Conservation (phyloP, 192 early-diverging fungal genomes). For the Entomortierella chlamydospora region DNA sequence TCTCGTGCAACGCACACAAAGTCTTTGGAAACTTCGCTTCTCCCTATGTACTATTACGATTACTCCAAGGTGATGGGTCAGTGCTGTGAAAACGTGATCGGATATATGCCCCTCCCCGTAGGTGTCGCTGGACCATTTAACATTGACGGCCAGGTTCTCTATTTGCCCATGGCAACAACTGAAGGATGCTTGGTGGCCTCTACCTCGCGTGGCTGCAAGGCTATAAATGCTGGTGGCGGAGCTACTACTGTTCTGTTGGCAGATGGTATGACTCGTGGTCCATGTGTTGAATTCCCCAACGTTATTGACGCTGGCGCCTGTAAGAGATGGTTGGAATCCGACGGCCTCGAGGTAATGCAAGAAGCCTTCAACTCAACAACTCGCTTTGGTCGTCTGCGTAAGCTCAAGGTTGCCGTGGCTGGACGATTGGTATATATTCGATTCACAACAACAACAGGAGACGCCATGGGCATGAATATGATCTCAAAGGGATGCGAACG, state of each 20-base stretch:
- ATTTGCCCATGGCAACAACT: slow-evolving; percentile 96
- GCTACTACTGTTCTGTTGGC: slow-evolving; percentile 80
- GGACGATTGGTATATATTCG: slow-evolving; percentile 88
- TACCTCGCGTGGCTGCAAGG: slow-evolving; percentile 94
- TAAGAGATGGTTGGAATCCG: slow-evolving; percentile 80
- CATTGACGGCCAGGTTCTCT: slow-evolving; percentile 83
- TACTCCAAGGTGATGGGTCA: slow-evolving; percentile 90
- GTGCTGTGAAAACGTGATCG: slow-evolving; percentile 97
- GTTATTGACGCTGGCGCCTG: slow-evolving; percentile 71
- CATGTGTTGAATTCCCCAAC: slow-evolving; percentile 88
- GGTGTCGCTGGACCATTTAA: slow-evolving; percentile 91
- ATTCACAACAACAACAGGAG: slow-evolving; percentile 91
- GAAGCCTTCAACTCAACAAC: slow-evolving; percentile 88
- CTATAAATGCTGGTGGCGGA: slow-evolving; percentile 88
- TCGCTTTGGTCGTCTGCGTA: slow-evolving; percentile 86
- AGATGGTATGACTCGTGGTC: slow-evolving; percentile 95
- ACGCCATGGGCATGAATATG: slow-evolving; percentile 99
- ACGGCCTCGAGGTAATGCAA: slow-evolving; percentile 72
- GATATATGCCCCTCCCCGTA: slow-evolving; percentile 91
- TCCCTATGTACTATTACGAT: slow-evolving; percentile 90
- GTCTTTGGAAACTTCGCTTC: slow-evolving; percentile 69
- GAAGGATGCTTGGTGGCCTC: slow-evolving; percentile 93
- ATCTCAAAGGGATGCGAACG: slow-evolving; percentile 95
- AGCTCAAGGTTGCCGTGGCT: slow-evolving; percentile 85
- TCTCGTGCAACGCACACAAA: slow-evolving; percentile 74